These are phyloP conservation scores for Candolleomyces eurysporus DNA, from an alignment of 768 basidiomycete species.

Conservation along the genomic window DNA sequence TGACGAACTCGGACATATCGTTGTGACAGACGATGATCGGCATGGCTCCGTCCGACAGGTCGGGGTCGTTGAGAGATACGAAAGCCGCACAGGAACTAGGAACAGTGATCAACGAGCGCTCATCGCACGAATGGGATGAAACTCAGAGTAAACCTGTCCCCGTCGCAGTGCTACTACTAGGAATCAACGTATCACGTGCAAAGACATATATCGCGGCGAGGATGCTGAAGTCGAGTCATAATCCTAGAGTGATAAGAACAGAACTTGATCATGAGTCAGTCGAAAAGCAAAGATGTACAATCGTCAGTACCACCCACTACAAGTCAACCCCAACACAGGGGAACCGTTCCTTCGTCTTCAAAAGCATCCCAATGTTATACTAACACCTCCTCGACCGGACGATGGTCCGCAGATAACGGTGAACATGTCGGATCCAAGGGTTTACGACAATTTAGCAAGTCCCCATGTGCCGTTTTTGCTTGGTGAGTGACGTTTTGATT, in stretches of 20 bases:
- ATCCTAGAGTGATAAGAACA: neutral
- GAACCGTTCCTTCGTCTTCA: slow-evolving; percentile 51
- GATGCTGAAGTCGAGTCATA: neutral
- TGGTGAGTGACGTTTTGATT: slow-evolving; percentile 22
- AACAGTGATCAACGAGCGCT: too few species aligned
- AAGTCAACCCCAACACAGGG: slow-evolving; percentile 31
- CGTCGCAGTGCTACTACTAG: too few species aligned
- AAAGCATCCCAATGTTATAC: slow-evolving; percentile 50
- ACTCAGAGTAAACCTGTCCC: too few species aligned
- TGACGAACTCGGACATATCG: too few species aligned
- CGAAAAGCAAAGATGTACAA: neutral
- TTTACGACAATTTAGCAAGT: slow-evolving; percentile 43
- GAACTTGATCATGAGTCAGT: neutral
- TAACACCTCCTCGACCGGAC: slow-evolving; percentile 54
- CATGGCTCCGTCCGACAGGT: too few species aligned
- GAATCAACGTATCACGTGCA: too few species aligned
- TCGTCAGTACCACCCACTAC: slow-evolving; percentile 20
- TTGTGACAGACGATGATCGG: too few species aligned
- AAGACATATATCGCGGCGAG: too few species aligned
- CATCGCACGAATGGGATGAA: too few species aligned
- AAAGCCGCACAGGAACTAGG: too few species aligned
- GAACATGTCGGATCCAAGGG: slow-evolving; percentile 47
- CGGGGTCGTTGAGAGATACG: too few species aligned
- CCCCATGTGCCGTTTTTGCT: slow-evolving; percentile 55
- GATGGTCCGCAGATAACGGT: slow-evolving; percentile 38